Conservation (phyloP, 257 asterid genomes). For the Fraxinus quadrangulata region DNA sequence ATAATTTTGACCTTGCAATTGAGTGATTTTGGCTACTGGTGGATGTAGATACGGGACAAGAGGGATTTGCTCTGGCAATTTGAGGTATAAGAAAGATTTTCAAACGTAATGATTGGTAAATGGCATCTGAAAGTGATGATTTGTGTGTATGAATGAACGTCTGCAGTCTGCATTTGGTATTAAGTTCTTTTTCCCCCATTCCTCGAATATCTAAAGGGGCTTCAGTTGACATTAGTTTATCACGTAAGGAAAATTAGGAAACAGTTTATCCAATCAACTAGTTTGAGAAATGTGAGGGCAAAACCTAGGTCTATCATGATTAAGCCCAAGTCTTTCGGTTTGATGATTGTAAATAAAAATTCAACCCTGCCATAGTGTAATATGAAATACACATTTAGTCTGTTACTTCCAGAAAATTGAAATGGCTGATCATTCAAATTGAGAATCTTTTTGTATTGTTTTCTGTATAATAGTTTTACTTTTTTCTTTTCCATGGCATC, state of each 20-base stretch:
- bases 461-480: slow-evolving; percentile 13
- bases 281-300: neutral
- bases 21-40: neutral
- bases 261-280: slow-evolving; percentile 3
- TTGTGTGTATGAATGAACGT: neutral
- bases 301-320: neutral
- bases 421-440: slow-evolving; percentile 1
- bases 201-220: slow-evolving; percentile 6
- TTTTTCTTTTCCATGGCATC: slow-evolving; percentile 29
- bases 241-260: slow-evolving; percentile 7
- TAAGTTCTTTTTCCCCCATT: neutral
- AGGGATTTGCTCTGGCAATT: neutral
- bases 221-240: slow-evolving; percentile 5
- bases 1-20: neutral
- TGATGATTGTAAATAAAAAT: neutral
- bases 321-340: neutral
- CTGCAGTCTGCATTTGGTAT: neutral
- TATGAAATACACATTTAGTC: neutral
- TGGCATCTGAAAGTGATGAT: neutral
- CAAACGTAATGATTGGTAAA: neutral
- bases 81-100: neutral
- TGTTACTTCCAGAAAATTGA: neutral
- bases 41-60: neutral
- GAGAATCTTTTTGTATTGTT: neutral
- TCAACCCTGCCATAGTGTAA: neutral